Evolutionary conservation across 495 filamentous ascomycete genomes (phyloP), one percentile per base, ranked within the genome.

Genomic region (Penicillium goetzii): DNA sequence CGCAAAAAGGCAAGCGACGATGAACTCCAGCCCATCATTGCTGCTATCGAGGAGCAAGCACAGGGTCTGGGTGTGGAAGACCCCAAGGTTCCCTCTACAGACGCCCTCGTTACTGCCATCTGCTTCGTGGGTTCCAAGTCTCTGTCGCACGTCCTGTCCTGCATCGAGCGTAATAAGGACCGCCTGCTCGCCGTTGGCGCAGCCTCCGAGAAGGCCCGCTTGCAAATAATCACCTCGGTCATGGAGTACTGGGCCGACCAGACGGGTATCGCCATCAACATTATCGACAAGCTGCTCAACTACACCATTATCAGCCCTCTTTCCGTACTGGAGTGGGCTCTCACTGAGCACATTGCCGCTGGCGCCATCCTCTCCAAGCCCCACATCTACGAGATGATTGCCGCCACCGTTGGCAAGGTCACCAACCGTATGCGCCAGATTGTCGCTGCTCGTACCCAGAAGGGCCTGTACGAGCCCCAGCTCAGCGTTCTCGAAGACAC

Each of bases 261-360:
- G 65, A 92, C 95, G 0, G 95, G 95, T 34, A 88, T 97, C 45
- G 96, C 93, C 33, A 89, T 97, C 69, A 90, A 90, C 68, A 93
- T 99, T 68, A 84, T 98, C 59, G 95, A 99, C 81, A 98, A 97
- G 78, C 83, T 99, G 4, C 88, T 99, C 30, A 99, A 99, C 74
- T 99, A 98, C 80, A 92, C 90, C 38, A 96, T 99, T 63, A 83
- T 99, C 9, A 90, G 86, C 11, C 95, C 95, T 0, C 75, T 84
- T 36, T 86, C 86, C 32, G 93, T 99, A 45, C 83, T 97, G 61
- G 86, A 94, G 70, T 99, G 96, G 96, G 92, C 90, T 1, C 76
- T 98, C 4, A 77, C 83, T 32, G 84, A 89, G 61, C 78, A 84
- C 52, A 73, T 87, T 21, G 84, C 83, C 23, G 83, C 87, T 33